These are phyloP conservation scores for Lachnellula suecica DNA, from an alignment of 2,329 filamentous ascomycete species.

Conservation along the genomic window DNA sequence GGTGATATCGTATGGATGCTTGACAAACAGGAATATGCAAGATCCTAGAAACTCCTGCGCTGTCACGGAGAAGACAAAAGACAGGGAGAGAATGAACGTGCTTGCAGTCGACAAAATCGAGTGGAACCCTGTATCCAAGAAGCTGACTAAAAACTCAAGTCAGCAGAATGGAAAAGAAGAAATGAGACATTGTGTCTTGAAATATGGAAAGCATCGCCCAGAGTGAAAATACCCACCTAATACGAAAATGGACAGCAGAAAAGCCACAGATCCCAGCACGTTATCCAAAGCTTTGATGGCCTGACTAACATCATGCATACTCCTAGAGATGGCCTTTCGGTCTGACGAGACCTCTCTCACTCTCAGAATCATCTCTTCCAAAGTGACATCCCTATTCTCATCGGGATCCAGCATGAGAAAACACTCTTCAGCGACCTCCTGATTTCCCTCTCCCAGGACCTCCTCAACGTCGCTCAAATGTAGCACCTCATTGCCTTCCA, in stretches of 20 bases:
- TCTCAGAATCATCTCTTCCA: slow-evolving; percentile 9
- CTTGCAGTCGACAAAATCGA: slow-evolving; percentile 8
- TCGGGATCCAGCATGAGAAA: slow-evolving; percentile 12
- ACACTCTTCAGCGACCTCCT: slow-evolving; percentile 3
- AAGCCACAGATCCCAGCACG: slow-evolving; percentile 5
- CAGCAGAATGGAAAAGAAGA: not conserved
- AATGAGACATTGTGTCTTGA: not conserved
- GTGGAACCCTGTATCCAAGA: slow-evolving; percentile 10
- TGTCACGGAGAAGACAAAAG: slow-evolving; percentile 34
- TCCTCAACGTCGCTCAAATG: slow-evolving; percentile 5
- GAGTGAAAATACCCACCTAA: slow-evolving; percentile 5
- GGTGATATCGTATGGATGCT: slow-evolving; percentile 67
- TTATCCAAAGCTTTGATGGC: slow-evolving; percentile 12
- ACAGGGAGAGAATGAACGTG: slow-evolving; percentile 71
- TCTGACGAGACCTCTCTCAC: slow-evolving; percentile 4
- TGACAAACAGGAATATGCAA: slow-evolving; percentile 63
- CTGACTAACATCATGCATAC: slow-evolving; percentile 13
- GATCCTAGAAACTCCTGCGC: slow-evolving; percentile 11
- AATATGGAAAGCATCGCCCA: not conserved
- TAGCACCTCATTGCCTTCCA: slow-evolving; percentile 7
- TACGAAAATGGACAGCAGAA: slow-evolving; percentile 8
- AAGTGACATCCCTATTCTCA: slow-evolving; percentile 9
- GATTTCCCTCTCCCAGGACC: slow-evolving; percentile 1
- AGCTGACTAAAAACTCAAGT: slow-evolving; percentile 39
- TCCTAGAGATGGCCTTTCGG: slow-evolving; percentile 8